Conservation (phyloP, 129 eudicot species). For the Flaveria ramosissima region DNA sequence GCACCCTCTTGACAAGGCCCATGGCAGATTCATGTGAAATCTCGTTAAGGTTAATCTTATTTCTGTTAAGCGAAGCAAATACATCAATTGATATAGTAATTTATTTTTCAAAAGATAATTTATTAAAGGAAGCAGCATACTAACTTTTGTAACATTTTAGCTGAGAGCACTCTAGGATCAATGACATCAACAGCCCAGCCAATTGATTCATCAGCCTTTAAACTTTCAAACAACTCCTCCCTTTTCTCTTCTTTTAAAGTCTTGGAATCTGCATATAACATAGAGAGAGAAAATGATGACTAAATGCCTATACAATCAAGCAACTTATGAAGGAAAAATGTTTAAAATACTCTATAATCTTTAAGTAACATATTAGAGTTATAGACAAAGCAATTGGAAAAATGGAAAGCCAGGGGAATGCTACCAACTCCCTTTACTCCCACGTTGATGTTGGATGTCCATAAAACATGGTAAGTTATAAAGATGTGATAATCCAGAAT, state of each 20-base stretch:
- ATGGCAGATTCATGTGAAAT: slow-evolving; percentile 94
- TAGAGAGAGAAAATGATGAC: not conserved
- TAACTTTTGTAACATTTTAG: slow-evolving; percentile 94
- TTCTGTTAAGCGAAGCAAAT: slow-evolving; percentile 51
- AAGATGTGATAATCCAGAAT: not conserved
- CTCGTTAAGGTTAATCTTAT: slow-evolving; percentile 84
- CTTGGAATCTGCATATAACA: slow-evolving; percentile 68
- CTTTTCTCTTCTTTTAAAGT: slow-evolving; percentile 96
- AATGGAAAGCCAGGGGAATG: too few species aligned
- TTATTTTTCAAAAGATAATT: not conserved
- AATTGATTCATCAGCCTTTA: slow-evolving; percentile 70
- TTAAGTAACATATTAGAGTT: too few species aligned
- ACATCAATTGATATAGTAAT: not conserved
- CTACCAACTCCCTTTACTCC: too few species aligned
- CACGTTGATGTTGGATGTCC: not conserved
- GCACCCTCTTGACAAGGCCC: slow-evolving; percentile 74
- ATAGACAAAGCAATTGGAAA: too few species aligned
- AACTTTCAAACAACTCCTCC: slow-evolving; percentile 77
- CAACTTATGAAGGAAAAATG: not conserved
- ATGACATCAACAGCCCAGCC: slow-evolving; percentile 99
- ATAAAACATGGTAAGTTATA: not conserved
- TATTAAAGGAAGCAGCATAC: slow-evolving; percentile 24
- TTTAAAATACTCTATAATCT: too few species aligned
- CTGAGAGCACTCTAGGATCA: slow-evolving; percentile 89
- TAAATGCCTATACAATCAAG: not conserved